phyloP scores from a whole-genome alignment of 768 basidiomycete genomes.

The Coprinellus micaceus region DNA sequence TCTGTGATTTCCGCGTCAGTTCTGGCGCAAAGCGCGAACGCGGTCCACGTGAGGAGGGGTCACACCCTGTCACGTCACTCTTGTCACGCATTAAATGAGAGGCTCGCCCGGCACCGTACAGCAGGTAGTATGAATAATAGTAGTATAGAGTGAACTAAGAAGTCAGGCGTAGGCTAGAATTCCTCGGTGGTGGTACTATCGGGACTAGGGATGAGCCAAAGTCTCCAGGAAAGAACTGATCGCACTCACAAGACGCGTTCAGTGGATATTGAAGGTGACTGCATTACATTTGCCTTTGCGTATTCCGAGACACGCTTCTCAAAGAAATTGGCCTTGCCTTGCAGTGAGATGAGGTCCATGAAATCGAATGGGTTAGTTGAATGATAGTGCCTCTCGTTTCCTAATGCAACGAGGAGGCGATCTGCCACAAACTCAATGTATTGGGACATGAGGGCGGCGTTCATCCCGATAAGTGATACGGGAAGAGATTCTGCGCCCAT shows the following conservation, averaged over 20 bases:
- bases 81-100: no score
- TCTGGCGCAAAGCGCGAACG: no score
- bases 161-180: neutral
- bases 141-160: neutral
- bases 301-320: constrained; percentile 93
- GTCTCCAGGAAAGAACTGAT: neutral
- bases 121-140: neutral
- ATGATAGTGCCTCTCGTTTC: constrained; percentile 83
- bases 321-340: constrained; percentile 98
- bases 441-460: constrained; percentile 82
- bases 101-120: neutral
- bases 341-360: constrained; percentile 93
- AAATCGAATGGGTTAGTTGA: constrained; percentile 88
- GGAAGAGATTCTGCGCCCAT: constrained; percentile 73
- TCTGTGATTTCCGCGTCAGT: neutral
- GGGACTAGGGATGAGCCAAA: no score
- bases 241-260: constrained; percentile 25
- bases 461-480: constrained; percentile 91
- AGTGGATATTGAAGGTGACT: constrained; percentile 15
- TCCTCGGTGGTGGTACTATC: neutral
- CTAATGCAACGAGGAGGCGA: constrained; percentile 81
- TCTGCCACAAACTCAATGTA: constrained; percentile 95
- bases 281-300: constrained; percentile 59
- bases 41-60: no score
- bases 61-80: no score